Base-by-base conservation (phyloP, 805 yeast genomes). In the Yamadazyma paraphyllophila region DNA sequence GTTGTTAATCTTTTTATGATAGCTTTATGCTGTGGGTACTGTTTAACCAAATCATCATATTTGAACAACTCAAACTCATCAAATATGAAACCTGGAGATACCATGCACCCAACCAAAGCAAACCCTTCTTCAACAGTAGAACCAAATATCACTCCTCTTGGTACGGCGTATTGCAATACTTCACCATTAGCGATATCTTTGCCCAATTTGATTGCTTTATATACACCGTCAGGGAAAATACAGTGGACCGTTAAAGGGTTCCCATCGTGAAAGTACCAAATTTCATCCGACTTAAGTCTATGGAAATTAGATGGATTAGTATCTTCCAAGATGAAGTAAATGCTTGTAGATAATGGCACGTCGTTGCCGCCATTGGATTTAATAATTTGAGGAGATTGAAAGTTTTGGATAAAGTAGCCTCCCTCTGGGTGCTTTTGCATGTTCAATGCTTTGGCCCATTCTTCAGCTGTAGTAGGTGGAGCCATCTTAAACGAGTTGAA, bases 221-320 rank as follows among this genome's bases (percentile, higher is more conserved):
- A 57, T 13, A 36, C 47, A 7, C 62, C 62, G 20, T 55, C 52
- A 0, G 58, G 55, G 39, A 47, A 47, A 11, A 58, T 56, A 33
- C 55, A 49, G 42, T 59, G 62, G 9, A 59, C 59, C 1, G 61
- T 59, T 17, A 59, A 48, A 2, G 60, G 49, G 8, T 45, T 33
- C 1, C 62, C 62, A 11, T 55, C 57, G 32, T 59, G 62, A 38
- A 42, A 59, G 35, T 56, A 57, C 59, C 60, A 59, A 4, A 59
- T 54, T 45, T 59, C 62, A 39, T 59, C 56, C 1, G 62, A 59
- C 13, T 48, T 45, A 32, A 59, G 45, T 43, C 49, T 48, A 43
- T 59, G 62, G 39, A 57, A 59, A 16, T 54, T 46, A 2, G 61
- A 57, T 4, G 57, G 54, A 26, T 53, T 53, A n/a, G 48, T 43